Conservation (phyloP, 2,329 filamentous ascomycete species). For the Xylariales sp. region DNA sequence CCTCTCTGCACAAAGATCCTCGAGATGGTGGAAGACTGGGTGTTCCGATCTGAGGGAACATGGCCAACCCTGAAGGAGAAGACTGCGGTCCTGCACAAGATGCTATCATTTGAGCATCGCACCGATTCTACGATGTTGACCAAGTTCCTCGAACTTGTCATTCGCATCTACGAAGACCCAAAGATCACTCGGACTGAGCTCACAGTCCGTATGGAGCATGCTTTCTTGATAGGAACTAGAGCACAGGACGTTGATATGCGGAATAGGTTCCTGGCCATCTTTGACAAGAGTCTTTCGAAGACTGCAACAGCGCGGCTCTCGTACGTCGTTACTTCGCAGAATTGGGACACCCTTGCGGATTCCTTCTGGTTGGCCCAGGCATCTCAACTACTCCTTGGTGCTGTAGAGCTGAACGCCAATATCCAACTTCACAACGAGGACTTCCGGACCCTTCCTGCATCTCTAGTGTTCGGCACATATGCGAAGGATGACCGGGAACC, state of each 20-base stretch:
- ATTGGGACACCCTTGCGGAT: constrained; percentile 93
- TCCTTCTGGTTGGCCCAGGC: constrained; percentile 97
- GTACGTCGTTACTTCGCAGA: constrained; percentile 87
- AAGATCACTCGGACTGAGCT: constrained; percentile 93
- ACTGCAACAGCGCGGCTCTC: constrained; percentile 83
- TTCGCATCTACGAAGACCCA: constrained; percentile 95
- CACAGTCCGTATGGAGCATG: constrained; percentile 95
- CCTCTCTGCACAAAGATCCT: constrained; percentile 88
- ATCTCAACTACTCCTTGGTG: constrained; percentile 85
- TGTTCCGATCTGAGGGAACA: constrained; percentile 90
- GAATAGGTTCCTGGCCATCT: constrained; percentile 93
- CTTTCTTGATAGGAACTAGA: constrained; percentile 91
- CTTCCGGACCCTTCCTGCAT: constrained; percentile 71
- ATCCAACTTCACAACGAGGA: constrained; percentile 79
- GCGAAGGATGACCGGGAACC: constrained; percentile 61
- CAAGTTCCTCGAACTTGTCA: constrained; percentile 92
- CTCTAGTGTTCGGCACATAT: constrained; percentile 68
- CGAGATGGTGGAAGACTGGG: constrained; percentile 90
- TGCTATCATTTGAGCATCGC: constrained; percentile 90
- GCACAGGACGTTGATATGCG: constrained; percentile 95
- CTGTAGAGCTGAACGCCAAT: constrained; percentile 76
- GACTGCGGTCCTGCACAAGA: constrained; percentile 97
- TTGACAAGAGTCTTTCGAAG: constrained; percentile 90
- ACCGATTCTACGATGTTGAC: constrained; percentile 78
- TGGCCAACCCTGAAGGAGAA: constrained; percentile 99